Evolutionary conservation across 1,139 yeast species (phyloP), one percentile per base, ranked within the genome.

Genomic region (Suhomyces yuchorum): DNA sequence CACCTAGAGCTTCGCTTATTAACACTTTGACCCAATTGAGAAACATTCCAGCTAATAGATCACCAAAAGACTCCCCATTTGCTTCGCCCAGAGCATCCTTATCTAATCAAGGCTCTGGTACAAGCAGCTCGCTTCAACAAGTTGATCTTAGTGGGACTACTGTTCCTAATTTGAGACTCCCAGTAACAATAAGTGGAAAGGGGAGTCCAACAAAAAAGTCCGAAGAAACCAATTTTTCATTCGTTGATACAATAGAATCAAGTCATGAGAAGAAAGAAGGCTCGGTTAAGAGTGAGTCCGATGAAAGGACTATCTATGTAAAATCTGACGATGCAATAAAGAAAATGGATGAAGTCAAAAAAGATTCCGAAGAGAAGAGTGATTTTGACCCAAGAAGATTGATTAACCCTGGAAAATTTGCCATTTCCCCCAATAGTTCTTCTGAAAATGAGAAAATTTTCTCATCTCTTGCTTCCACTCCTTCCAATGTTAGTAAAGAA

Each of bases 1-100:
- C 78, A 0, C 80, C 80, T 1, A 57, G 79, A 37, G 72, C 77
- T 1, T 75, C 80, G 0, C 60, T 75, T 36, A 60, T 74, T 23
- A 75, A 75, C 48, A 73, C 80, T 0, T 65, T 75, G 51, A 71
- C 77, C 6, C 72, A 70, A 1, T 64, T 75, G 45, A 59, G 80
- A 43, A 74, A 69, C 50, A 73, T 75, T 24, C 77, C 78, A 0
- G 41, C 59, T 1, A 50, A 72, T 5, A 65, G 60, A 50, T 71
- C 73, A 6, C 78, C 81, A 1, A 61, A 68, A 40, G 75, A 68
- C 2, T 73, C 78, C 0, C 78, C 80, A 2, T 69, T 72, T 51
- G 67, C 75, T 2, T 78, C 82, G 0, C 82, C 82, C 6, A 66
- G 80, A 50, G 74, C 80, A 5, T 77, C 81, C 0, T 20, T 71